Base-by-base conservation (phyloP, 2,329 filamentous ascomycete genomes). In the Balansia obtecta region DNA sequence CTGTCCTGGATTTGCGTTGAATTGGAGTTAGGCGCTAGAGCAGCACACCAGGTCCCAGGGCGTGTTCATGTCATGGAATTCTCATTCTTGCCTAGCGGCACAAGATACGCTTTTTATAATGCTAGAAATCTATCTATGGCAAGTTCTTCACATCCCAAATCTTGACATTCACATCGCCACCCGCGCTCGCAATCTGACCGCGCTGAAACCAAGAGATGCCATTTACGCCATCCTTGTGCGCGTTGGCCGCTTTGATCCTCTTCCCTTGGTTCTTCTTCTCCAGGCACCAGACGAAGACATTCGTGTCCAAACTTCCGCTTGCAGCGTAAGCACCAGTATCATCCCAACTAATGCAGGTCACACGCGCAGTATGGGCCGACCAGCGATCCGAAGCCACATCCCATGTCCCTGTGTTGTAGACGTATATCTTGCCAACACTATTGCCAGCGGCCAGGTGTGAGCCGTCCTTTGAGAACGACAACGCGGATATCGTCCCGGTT, bases 181-280 rank as follows among this genome's bases (percentile, higher is more conserved):
- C 93, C 4, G 81, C 80, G 58, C 85, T 94, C 10, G 86, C 82
- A 46, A 97, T 75, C 68, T 79, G 87, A 52, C 74, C 73, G 9
- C 77, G 80, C 30, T 75, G 76, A 13, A 87, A 75, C 89, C 91
- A 98, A 12, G 77, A 77, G 15, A 97, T 85, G 15, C 87, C 91
- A 57, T 85, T 88, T 16, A 97, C 89, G 10, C 93, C 93, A 62
- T 97, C 93, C 70, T 96, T 96, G 71, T 98, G 93, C 46, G 91
- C 89, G 62, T 95, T 95, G 20, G 82, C 70, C 13, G 82, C 84
- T 71, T 93, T 91, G 57, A 94, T 79, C 57, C 91, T 79, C 67
- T 86, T 86, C 2, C 88, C 89, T 0, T 91, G 91, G 60, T 87
- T 85, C 54, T 69, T 75, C 63, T 88, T 86, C 39, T 72, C 75